These are phyloP conservation scores for Batrachochytrium dendrobatidis DNA, from an alignment of 371 early-diverging fungal genomes.

Conservation along the genomic window DNA sequence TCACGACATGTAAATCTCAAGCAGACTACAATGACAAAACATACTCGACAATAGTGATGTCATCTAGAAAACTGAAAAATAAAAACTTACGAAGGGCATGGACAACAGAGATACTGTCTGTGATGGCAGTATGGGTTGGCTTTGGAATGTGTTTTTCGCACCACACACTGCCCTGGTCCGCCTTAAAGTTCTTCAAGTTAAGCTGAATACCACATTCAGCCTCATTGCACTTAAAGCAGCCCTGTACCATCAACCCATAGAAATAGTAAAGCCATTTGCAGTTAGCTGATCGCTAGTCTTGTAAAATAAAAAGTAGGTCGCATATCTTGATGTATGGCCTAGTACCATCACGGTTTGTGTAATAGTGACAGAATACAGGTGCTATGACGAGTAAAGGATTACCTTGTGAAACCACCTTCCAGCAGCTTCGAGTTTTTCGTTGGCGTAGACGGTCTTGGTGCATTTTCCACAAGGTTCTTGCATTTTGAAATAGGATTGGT, in stretches of 20 bases:
- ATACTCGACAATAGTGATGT: neutral
- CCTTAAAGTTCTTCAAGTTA: slow-evolving; percentile 26
- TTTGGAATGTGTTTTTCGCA: slow-evolving; percentile 32
- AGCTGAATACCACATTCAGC: slow-evolving; percentile 23
- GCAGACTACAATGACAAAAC: too few relatives aligned
- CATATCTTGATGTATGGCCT: neutral
- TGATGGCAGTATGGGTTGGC: slow-evolving; percentile 24
- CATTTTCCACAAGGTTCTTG: slow-evolving; percentile 45
- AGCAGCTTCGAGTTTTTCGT: slow-evolving; percentile 56
- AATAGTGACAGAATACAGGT: neutral
- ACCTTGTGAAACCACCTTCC: slow-evolving; percentile 49
- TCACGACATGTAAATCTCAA: neutral
- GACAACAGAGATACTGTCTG: slow-evolving; percentile 19
- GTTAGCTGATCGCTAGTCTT: neutral
- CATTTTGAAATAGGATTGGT: too few relatives aligned
- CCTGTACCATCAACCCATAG: neutral
- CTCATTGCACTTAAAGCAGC: slow-evolving; percentile 24
- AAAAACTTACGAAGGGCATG: slow-evolving; percentile 15
- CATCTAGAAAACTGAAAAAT: neutral
- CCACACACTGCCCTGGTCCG: slow-evolving; percentile 18
- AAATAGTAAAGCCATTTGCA: neutral
- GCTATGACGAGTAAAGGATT: slow-evolving; percentile 31
- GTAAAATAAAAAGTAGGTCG: neutral
- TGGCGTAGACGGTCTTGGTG: slow-evolving; percentile 50
- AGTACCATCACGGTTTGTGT: neutral